Evolutionary conservation across 2,329 filamentous ascomycete genomes (phyloP).

Genomic region (Sordariomycetes sp.): DNA sequence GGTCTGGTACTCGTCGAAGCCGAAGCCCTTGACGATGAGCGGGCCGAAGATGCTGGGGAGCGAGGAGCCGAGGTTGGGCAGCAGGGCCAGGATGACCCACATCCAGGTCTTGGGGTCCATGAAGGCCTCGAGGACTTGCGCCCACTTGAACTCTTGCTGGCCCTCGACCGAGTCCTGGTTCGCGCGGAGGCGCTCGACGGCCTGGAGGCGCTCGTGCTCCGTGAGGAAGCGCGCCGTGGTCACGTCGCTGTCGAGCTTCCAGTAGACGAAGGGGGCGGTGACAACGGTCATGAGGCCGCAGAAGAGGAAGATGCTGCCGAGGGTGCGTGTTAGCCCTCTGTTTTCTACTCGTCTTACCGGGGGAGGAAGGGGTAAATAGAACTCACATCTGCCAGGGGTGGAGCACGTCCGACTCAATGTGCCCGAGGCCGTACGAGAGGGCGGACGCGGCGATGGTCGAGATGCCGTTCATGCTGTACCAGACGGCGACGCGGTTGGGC

Average conservation of each 20-base stretch:
- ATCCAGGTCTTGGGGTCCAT: conserved; percentile 49
- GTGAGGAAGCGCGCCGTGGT: conserved; percentile 45
- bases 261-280: conserved; percentile 47
- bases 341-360: no score
- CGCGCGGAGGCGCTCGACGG: conserved; percentile 58
- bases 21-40: conserved; percentile 49
- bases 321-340: neutral
- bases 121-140: conserved; percentile 34
- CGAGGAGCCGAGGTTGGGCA: conserved; percentile 53
- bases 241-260: conserved; percentile 49
- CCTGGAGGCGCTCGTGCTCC: conserved; percentile 55
- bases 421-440: conserved; percentile 17
- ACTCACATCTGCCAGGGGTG: conserved; percentile 8
- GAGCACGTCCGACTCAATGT: conserved; percentile 10
- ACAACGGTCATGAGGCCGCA: conserved; percentile 50
- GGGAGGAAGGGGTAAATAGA: no score
- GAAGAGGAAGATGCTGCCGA: conserved; percentile 44
- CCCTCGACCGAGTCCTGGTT: conserved; percentile 39
- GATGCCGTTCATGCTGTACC: conserved; percentile 1
- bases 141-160: conserved; percentile 36
- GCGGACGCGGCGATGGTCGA: conserved; percentile 17
- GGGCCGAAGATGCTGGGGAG: conserved; percentile 58
- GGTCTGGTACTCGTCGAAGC: conserved; percentile 45
- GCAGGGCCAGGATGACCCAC: conserved; percentile 45
- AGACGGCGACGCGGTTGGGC: conserved; percentile 1